These are phyloP conservation scores for Trametes meyenii DNA, from an alignment of 768 basidiomycete species.

Conservation along the genomic window DNA sequence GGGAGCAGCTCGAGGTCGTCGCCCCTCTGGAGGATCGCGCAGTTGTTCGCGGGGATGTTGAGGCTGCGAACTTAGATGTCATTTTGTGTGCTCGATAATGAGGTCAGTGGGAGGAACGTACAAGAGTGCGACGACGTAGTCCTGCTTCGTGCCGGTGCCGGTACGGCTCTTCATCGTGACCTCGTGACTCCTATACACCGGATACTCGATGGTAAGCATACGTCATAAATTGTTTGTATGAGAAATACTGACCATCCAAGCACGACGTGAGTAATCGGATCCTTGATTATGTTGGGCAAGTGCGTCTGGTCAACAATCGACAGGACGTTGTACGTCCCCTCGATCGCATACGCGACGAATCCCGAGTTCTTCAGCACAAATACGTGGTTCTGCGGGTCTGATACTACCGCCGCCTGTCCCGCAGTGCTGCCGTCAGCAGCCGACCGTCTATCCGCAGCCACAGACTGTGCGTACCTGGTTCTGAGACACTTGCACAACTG, in stretches of 20 bases:
- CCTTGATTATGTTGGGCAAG: slow-evolving; percentile 59
- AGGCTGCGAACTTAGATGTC: slow-evolving; percentile 45
- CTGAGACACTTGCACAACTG: slow-evolving; percentile 86
- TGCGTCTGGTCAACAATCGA: slow-evolving; percentile 87
- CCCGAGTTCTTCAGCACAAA: slow-evolving; percentile 82
- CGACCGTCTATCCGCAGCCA: background rate
- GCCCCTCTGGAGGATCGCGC: slow-evolving; percentile 80
- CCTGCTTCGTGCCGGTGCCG: slow-evolving; percentile 46
- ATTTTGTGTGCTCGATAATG: background rate
- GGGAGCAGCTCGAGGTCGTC: slow-evolving; percentile 78
- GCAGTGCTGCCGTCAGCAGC: background rate
- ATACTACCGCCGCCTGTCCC: slow-evolving; percentile 63
- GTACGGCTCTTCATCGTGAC: slow-evolving; percentile 73
- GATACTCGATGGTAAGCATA: background rate
- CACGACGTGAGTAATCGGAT: slow-evolving; percentile 59
- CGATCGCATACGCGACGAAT: slow-evolving; percentile 75
- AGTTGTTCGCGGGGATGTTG: slow-evolving; percentile 85
- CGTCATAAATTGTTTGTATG: background rate
- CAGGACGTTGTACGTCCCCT: slow-evolving; percentile 75
- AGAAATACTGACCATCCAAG: slow-evolving; percentile 55
- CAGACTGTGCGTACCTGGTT: slow-evolving; percentile 52
- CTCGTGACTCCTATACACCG: slow-evolving; percentile 58
- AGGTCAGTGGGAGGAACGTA: slow-evolving; percentile 37
- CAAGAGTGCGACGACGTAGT: slow-evolving; percentile 83
- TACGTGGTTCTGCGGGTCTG: slow-evolving; percentile 74